Percentiles rank a stretch among this genome's conserved stretches.
phyloP scores from a whole-genome alignment of 140 eudicot genomes.

The Oenanthe javanica region DNA sequence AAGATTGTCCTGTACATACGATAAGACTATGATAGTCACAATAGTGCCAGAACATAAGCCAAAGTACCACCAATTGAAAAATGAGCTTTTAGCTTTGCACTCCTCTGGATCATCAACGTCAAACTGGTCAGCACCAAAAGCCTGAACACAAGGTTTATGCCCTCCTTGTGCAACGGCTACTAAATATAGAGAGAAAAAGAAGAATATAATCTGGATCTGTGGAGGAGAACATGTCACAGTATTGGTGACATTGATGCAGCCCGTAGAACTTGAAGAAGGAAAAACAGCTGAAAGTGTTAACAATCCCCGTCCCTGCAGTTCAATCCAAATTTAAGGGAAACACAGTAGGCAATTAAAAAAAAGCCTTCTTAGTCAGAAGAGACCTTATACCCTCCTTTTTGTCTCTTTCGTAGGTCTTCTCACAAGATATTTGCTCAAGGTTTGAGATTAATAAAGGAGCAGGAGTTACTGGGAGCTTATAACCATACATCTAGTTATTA shows the following conservation, averaged over 20 bases:
- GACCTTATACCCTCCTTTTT: not conserved
- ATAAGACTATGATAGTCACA: constrained; percentile 19
- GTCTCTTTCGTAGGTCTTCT: not conserved
- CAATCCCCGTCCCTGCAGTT: constrained; percentile 6
- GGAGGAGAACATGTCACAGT: not conserved
- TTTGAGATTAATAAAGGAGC: not conserved
- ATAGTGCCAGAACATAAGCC: constrained; percentile 35
- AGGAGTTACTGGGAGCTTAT: not conserved
- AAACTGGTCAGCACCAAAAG: constrained; percentile 77
- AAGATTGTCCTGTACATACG: constrained; percentile 54
- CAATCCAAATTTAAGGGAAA: not conserved
- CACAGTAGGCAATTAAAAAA: not conserved
- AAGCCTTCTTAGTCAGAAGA: not conserved
- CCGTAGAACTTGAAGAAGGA: not conserved
- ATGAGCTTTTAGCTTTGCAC: constrained; percentile 46
- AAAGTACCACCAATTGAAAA: constrained; percentile 74
- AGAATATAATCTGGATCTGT: constrained; percentile 21
- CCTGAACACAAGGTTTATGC: constrained; percentile 51
- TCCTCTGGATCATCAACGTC: constrained; percentile 43
- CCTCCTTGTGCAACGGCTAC: constrained; percentile 56
- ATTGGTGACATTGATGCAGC: not conserved
- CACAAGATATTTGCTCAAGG: not conserved
- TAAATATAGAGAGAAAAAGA: constrained; percentile 39
- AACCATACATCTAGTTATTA: not conserved
- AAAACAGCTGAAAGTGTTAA: constrained; percentile 6